Percentiles rank a stretch among this genome's conserved stretches.
Conservation (phyloP, 2,329 filamentous ascomycete genomes). For the Penicillium griseofulvum region DNA sequence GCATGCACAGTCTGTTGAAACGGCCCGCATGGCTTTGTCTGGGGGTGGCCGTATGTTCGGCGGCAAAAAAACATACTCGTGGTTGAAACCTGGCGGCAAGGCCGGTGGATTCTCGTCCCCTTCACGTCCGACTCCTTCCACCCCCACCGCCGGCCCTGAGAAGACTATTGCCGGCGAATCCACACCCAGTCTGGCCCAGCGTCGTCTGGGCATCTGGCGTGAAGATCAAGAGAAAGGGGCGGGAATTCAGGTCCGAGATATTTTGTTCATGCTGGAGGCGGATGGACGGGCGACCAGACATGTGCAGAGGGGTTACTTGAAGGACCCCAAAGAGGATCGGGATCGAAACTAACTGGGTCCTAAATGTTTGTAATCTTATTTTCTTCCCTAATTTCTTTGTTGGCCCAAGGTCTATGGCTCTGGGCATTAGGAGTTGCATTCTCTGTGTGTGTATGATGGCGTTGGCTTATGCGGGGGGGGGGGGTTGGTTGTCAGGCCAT, state of each 20-base stretch:
- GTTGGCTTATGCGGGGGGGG: conserved; percentile 8
- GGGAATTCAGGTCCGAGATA: conserved; percentile 80
- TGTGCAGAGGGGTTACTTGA: conserved; percentile 45
- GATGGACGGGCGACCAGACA: conserved; percentile 59
- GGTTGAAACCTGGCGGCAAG: conserved; percentile 43
- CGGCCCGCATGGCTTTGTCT: conserved; percentile 66
- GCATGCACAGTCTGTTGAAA: conserved; percentile 79
- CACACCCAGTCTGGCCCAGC: conserved; percentile 49
- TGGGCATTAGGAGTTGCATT: conserved; percentile 16
- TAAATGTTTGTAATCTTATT: conserved; percentile 22
- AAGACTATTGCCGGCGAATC: conserved; percentile 29
- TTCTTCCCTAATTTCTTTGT: conserved; percentile 15
- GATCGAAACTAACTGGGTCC: conserved; percentile 32
- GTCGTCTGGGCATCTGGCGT: conserved; percentile 68
- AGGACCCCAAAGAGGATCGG: conserved; percentile 43
- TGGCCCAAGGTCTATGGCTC: not conserved
- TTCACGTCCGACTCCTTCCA: conserved; percentile 31
- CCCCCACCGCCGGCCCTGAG: conserved; percentile 31
- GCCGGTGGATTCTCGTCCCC: conserved; percentile 41
- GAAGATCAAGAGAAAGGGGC: conserved; percentile 75
- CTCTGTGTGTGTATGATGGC: conserved; percentile 19
- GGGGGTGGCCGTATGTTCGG: conserved; percentile 45
- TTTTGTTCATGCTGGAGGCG: conserved; percentile 73
- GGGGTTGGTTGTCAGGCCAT: not conserved
- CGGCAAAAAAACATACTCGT: conserved; percentile 49